phyloP scores from a whole-genome alignment of 495 filamentous ascomycete genomes.

The Tuber melanosporum region DNA sequence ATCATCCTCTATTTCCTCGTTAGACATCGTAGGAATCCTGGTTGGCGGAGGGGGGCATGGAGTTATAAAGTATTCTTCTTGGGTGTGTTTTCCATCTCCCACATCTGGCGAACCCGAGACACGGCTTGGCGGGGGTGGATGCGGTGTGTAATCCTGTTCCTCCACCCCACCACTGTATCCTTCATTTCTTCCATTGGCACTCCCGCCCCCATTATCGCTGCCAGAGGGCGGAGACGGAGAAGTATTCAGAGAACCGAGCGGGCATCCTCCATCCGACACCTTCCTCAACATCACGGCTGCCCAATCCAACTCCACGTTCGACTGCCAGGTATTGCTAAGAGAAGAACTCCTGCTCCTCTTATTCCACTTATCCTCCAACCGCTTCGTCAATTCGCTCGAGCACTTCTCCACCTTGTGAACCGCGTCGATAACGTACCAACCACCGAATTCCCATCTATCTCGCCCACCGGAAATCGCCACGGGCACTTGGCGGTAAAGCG shows the following conservation, averaged over 20 bases:
- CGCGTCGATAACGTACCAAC: conserved; percentile 29
- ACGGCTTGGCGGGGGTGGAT: conserved; percentile 27
- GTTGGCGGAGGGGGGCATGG: conserved; percentile 27
- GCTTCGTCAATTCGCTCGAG: conserved; percentile 17
- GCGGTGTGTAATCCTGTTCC: conserved; percentile 18
- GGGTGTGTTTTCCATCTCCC: neutral
- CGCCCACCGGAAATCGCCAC: conserved; percentile 21
- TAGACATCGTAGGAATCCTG: conserved; percentile 21
- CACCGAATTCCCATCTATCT: conserved; percentile 26
- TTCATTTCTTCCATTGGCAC: conserved; percentile 7
- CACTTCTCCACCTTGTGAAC: conserved; percentile 25
- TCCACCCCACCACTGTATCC: conserved; percentile 12
- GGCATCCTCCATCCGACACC: conserved; percentile 25
- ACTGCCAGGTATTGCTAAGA: neutral
- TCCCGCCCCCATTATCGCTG: conserved; percentile 26
- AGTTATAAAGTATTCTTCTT: conserved; percentile 29
- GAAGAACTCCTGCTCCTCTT: conserved; percentile 21
- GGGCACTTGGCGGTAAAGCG: conserved; percentile 27
- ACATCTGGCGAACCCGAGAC: conserved; percentile 19
- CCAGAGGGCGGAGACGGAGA: conserved; percentile 16
- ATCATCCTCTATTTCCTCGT: conserved; percentile 12
- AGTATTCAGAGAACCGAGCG: conserved; percentile 12
- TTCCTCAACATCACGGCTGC: conserved; percentile 25
- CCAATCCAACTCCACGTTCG: conserved; percentile 23
- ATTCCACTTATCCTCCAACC: conserved; percentile 29